Evolutionary conservation across 2,329 filamentous ascomycete genomes (phyloP).

Genomic region (Ophiocordyceps unilateralis): DNA sequence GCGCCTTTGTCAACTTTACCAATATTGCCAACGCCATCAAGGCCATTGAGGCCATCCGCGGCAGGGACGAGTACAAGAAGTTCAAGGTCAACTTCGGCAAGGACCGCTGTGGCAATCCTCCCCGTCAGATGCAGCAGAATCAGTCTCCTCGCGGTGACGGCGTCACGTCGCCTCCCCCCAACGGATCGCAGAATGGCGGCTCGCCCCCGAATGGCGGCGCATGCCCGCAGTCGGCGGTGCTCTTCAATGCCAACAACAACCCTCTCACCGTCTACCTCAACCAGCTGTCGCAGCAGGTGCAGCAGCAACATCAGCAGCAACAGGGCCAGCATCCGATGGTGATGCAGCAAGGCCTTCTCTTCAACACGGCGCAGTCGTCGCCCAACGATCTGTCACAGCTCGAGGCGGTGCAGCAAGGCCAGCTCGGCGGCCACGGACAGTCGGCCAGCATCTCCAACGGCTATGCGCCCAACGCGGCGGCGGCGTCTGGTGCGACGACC

Average conservation of each 20-base stretch:
- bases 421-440: slow-evolving; percentile 43
- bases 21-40: slow-evolving; percentile 99
- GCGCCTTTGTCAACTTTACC: slow-evolving; percentile 98
- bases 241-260: slow-evolving; percentile 73
- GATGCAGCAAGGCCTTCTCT: slow-evolving; percentile 66
- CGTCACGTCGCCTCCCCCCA: slow-evolving; percentile 37
- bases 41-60: slow-evolving; percentile 88
- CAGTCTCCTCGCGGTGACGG: slow-evolving; percentile 51
- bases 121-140: slow-evolving; percentile 61
- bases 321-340: slow-evolving; percentile 57
- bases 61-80: slow-evolving; percentile 89
- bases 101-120: slow-evolving; percentile 91
- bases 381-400: slow-evolving; percentile 34
- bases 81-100: slow-evolving; percentile 99
- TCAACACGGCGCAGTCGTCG: slow-evolving; percentile 50
- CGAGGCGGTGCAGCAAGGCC: slow-evolving; percentile 44
- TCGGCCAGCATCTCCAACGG: slow-evolving; percentile 51
- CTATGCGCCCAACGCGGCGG: slow-evolving; percentile 32
- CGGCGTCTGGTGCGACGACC: slow-evolving; percentile 43
- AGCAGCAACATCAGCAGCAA: slow-evolving; percentile 46
- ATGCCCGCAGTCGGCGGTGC: slow-evolving; percentile 49
- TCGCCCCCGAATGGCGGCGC: slow-evolving; percentile 36
- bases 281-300: slow-evolving; percentile 57
- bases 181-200: slow-evolving; percentile 42
- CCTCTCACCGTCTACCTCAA: slow-evolving; percentile 87